Evolutionary conservation across 208 protist genomes (phyloP).

Genomic region (Wallacemonas sp.): DNA sequence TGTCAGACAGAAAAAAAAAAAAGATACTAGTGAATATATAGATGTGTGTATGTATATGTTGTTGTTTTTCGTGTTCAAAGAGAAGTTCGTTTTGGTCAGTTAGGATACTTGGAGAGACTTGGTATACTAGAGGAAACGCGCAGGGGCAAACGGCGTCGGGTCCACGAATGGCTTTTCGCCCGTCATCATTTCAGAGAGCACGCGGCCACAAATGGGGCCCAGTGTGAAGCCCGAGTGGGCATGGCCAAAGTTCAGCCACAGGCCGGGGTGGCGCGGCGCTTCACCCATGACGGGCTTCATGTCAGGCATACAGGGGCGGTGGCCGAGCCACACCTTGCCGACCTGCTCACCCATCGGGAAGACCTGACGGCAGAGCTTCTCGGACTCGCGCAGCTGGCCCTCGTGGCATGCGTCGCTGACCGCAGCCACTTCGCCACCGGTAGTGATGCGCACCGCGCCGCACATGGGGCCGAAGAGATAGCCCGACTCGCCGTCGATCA

Average conservation of each 20-base stretch:
- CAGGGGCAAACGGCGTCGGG: slow-evolving; percentile 22
- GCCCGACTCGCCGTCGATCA: slow-evolving; percentile 30
- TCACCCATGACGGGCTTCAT: slow-evolving; percentile 36
- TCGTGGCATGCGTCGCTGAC: slow-evolving; percentile 16
- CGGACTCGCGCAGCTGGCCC: slow-evolving; percentile 20
- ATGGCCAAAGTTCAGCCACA: slow-evolving; percentile 35
- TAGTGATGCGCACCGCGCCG: slow-evolving; percentile 28
- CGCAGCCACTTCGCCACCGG: slow-evolving; percentile 28
- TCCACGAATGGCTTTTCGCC: slow-evolving; percentile 33
- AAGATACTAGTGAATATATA: no score
- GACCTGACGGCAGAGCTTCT: slow-evolving; percentile 17
- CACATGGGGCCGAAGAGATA: slow-evolving; percentile 25
- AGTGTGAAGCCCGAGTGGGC: slow-evolving; percentile 28
- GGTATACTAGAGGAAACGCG: no score
- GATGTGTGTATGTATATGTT: no score
- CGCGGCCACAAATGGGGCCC: slow-evolving; percentile 20
- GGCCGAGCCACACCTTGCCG: slow-evolving; percentile 22
- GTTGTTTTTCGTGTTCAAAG: no score
- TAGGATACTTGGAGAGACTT: no score
- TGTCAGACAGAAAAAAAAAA: no score
- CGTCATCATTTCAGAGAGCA: slow-evolving; percentile 27
- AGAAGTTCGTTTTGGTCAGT: no score
- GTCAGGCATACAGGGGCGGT: slow-evolving; percentile 28
- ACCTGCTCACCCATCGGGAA: slow-evolving; percentile 22
- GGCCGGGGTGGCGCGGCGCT: slow-evolving; percentile 17